Evolutionary conservation across 2,329 filamentous ascomycete genomes (phyloP), one percentile per base, ranked within the genome.

Genomic region (Trichophaea hybrida): DNA sequence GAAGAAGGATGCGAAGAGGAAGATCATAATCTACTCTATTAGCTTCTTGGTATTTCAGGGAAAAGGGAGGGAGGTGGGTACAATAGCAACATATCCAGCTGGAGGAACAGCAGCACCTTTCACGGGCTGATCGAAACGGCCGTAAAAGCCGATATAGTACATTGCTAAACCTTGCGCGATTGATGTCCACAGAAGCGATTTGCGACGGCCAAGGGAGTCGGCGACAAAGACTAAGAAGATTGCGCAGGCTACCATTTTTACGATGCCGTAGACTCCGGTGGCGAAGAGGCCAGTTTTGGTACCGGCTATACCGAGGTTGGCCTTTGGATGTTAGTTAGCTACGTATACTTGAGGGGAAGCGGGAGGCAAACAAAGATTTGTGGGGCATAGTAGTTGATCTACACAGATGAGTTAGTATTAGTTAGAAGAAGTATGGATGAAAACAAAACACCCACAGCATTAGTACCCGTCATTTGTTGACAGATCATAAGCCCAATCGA

Each of bases 131-230:
- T 77, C 73, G 58, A 82, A 77, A 44, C 82, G 77, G 54, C 85
- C 79, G 68, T 86, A 87, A 57, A 85, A 76, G n/a, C 83, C 84
- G 60, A 87, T 80, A 69, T 86, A 82, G 70, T 81, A 80, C 80
- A 87, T 84, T 64, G 78, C 76, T 13, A 77, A 64, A 6, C 76
- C 81, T 72, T 83, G 80, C 0, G 78, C 80, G 57, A 79, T 76
- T 6, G 78, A 81, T 1, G 82, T 85, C 79, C 80, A 84, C 13
- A 85, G 73, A 17, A 86, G 73, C 1, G 76, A 79, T 62, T 70
- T 72, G 13, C 82, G 74, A 59, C 85, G 78, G 24, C 85, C 85
- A 1, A 88, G 78, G 1, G 81, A 83, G 69, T 88, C 85, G 61
- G 82, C 82, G 12, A 79, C 78, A 66, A 86, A 82, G 64, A 84